Base-by-base conservation (phyloP, 2,329 filamentous ascomycete genomes). In the Penicillium polonicum region DNA sequence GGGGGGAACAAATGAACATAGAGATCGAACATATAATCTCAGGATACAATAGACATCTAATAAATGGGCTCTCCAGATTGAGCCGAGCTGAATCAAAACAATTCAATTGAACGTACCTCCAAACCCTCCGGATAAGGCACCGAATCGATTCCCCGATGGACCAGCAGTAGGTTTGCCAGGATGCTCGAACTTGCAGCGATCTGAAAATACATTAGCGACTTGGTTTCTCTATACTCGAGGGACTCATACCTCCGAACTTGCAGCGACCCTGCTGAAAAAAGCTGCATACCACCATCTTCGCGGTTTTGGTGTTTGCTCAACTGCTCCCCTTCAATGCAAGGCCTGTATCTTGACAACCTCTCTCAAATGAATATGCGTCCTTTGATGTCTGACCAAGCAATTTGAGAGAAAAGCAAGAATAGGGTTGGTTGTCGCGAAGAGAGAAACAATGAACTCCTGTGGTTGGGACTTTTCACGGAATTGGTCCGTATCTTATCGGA, bases 261-360 rank as follows among this genome's bases (percentile, higher is more conserved):
- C 88, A 91, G 61, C 79, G 80, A 43, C 87, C 87, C 70, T 86
- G 81, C 70, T 83, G 81, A 68, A 80, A 91, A 72, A 84, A 90
- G 62, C 74, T 81, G 78, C 88, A 91, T 55, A 88, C 66, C 13
- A 69, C 70, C 78, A 79, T 79, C 19, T 52, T 71, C 55, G 15
- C 50, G 36, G 41, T 33, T 49, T 33, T 53, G 52, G 25, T 50
- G 46, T 50, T 51, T 35, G 52, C 19, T 49, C 29, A 52, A 46
- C 17, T 21, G 39, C 48, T 5, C 48, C n/a, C 29, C 21, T 46
- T 45, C 39, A 35, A 44, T 17, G 29, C 41, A 44, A 25, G 33
- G 41, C 12, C 29, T 52, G 29, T 15, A 29, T 36, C 17, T 12
- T n/a, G 9, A 23, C 21, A 2, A 21, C n/a, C n/a, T 21, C 10